A percentile compares a stretch with the other conserved stretches of the same genome.
Conservation (phyloP, 495 filamentous ascomycete genomes). For the Hypoxylon trugodes region DNA sequence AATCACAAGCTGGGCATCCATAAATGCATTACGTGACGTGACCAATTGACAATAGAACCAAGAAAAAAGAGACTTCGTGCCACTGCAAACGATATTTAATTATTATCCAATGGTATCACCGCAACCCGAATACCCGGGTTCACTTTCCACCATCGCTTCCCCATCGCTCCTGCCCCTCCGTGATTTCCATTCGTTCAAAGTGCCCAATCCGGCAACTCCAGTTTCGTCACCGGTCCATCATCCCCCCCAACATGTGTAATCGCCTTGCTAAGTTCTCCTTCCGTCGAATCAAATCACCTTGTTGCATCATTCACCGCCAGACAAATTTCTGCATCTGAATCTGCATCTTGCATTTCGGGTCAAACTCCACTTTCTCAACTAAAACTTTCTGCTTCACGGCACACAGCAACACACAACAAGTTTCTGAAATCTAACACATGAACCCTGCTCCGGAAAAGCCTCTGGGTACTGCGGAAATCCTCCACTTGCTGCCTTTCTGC, state of each 20-base stretch:
- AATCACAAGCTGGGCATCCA: too few species aligned
- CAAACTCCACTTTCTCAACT: not conserved
- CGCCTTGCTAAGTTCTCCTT: too few species aligned
- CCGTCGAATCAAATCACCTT: too few species aligned
- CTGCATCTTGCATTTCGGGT: too few species aligned
- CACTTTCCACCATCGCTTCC: too few species aligned
- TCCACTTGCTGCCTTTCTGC: not conserved
- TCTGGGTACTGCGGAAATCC: slow-evolving; percentile 24
- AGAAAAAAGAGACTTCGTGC: slow-evolving; percentile 22
- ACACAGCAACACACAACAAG: slow-evolving; percentile 4
- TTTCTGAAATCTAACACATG: slow-evolving; percentile 4
- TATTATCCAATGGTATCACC: slow-evolving; percentile 19
- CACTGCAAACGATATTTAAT: not conserved
- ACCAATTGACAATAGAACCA: slow-evolving; percentile 29
- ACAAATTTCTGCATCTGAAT: too few species aligned
- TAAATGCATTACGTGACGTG: too few species aligned
- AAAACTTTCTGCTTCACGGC: not conserved
- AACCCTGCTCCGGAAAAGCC: slow-evolving; percentile 38
- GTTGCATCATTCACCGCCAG: too few species aligned
- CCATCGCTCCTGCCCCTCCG: too few species aligned
- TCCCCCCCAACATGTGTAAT: not conserved
- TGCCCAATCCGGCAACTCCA: not conserved
- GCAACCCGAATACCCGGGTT: slow-evolving; percentile 30
- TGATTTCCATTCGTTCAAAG: slow-evolving; percentile 1
- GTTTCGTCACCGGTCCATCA: not conserved